Evolutionary conservation across 2,329 filamentous ascomycete genomes (phyloP).

Genomic region (Aschersonia sp.): DNA sequence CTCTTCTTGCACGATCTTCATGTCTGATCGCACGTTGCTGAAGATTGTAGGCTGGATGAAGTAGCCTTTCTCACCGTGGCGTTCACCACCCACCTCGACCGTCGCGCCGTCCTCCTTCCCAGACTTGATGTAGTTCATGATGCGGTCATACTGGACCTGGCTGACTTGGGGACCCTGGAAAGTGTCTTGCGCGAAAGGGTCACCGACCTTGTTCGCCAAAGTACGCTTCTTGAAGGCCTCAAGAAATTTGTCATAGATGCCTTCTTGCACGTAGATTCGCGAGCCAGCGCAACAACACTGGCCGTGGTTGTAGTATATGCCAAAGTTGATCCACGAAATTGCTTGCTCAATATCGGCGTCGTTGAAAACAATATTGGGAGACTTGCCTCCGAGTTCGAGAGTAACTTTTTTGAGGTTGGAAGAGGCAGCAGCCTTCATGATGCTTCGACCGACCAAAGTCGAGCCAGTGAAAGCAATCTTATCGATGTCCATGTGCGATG

Average conservation of each 20-base stretch:
- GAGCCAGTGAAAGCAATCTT: constrained; percentile 77
- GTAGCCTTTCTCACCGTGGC: constrained; percentile 64
- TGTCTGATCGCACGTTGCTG: constrained; percentile 63
- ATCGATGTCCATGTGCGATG: constrained; percentile 66
- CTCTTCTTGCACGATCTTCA: constrained; percentile 88
- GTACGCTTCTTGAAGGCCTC: constrained; percentile 67
- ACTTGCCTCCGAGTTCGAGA: constrained; percentile 68
- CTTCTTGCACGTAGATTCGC: constrained; percentile 74
- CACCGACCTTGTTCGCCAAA: constrained; percentile 61
- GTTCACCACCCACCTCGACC: constrained; percentile 38
- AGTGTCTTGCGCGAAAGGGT: constrained; percentile 64
- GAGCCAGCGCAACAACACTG: constrained; percentile 63
- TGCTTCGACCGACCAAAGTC: constrained; percentile 55
- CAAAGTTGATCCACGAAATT: constrained; percentile 65
- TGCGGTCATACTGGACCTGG: constrained; percentile 74
- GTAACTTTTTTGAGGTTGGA: constrained; percentile 77
- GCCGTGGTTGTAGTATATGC: constrained; percentile 52
- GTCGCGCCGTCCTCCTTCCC: constrained; percentile 45
- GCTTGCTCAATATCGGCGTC: constrained; percentile 66
- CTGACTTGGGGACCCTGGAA: constrained; percentile 86
- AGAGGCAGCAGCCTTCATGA: constrained; percentile 67
- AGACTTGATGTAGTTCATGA: constrained; percentile 69
- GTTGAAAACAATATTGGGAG: constrained; percentile 66
- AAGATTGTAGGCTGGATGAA: constrained; percentile 91
- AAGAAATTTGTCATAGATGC: constrained; percentile 79